phyloP scores from a whole-genome alignment of 2,329 filamentous ascomycete species.

The Alternaria sp. region DNA sequence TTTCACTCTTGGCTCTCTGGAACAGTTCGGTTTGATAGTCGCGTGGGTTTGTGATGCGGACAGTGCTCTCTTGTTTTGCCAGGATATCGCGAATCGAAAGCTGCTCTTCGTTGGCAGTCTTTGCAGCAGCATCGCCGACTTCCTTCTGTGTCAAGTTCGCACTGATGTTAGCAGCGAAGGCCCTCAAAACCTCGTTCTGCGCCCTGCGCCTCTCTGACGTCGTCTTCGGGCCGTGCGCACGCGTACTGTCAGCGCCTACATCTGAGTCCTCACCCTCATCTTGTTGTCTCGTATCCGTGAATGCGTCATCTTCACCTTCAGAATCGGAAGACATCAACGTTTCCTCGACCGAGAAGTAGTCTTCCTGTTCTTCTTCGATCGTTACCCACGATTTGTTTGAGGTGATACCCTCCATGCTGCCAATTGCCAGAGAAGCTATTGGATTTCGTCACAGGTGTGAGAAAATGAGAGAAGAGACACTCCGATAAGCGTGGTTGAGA shows the following conservation, averaged over 20 bases:
- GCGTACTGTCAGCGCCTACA: constrained; percentile 35
- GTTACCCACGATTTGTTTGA: constrained; percentile 31
- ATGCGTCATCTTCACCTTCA: constrained; percentile 9
- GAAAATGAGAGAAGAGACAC: not conserved
- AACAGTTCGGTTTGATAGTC: constrained; percentile 95
- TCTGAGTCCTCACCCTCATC: constrained; percentile 35
- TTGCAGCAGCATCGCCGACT: constrained; percentile 45
- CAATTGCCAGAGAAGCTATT: not conserved
- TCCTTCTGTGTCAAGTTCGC: constrained; percentile 54
- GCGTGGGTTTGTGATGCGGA: constrained; percentile 77
- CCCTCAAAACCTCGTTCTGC: constrained; percentile 55
- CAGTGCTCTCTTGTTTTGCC: constrained; percentile 60
- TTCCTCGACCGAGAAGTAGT: constrained; percentile 26
- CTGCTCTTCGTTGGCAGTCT: constrained; percentile 55
- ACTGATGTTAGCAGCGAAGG: constrained; percentile 56
- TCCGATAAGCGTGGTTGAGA: constrained; percentile 2
- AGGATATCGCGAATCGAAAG: constrained; percentile 64
- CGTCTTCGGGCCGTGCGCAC: constrained; percentile 35
- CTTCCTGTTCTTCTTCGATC: constrained; percentile 31
- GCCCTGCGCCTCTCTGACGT: constrained; percentile 51
- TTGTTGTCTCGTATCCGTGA: not conserved
- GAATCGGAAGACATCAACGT: constrained; percentile 12
- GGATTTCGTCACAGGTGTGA: not conserved
- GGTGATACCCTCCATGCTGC: not conserved
- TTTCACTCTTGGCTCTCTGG: constrained; percentile 81